Evolutionary conservation across 1,284 basidiomycete species (phyloP), one percentile per base, ranked within the genome.

Genomic region (Phlebopus sp.): DNA sequence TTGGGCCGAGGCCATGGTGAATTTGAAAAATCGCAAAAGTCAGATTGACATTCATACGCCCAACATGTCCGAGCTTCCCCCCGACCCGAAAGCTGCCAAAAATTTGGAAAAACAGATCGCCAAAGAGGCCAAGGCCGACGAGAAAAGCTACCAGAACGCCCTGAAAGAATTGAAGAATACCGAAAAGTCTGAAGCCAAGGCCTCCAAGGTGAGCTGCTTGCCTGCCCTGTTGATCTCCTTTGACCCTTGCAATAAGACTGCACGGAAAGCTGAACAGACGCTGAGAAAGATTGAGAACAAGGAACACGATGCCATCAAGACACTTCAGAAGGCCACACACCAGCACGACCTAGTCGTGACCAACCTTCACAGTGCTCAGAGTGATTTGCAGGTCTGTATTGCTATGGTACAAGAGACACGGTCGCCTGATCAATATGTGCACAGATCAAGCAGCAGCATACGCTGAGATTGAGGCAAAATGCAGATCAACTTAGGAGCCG

Each of bases 321-420:
- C 67, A 19, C 59, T 81, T 37, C 72, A 77, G 56, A 70, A 76
- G 43, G 78, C 76, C 4, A 69, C 71, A 11, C 72, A 78, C 46
- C 59, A 67, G 5, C 78, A 82, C 54, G 76, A 82, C 19, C 57
- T 68, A 13, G 76, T 78, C 8, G 51, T 74, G 36, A 59, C 73
- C 5, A 57, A 71, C 37, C 61, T 77, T 40, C 66, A 70, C 37
- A 69, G 63, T 44, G 75, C 77, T 3, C 69, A 74, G 55, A 68
- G 71, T 43, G 70, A 76, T 27, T 58, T 74, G 29, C 63, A 75
- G 60, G 79, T 75, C 57, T 37, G 70, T 64, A 36, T 45, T 37
- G 34, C 39, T 5, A n/a, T n/a, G n/a, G n/a, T n/a, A 8, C 6
- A 3, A 9, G 11, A 4, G n/a, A 45, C 6, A 29, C 15, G 8